These are phyloP conservation scores for Puccinia triticina DNA, from an alignment of 1,284 basidiomycete genomes.

Conservation along the genomic window DNA sequence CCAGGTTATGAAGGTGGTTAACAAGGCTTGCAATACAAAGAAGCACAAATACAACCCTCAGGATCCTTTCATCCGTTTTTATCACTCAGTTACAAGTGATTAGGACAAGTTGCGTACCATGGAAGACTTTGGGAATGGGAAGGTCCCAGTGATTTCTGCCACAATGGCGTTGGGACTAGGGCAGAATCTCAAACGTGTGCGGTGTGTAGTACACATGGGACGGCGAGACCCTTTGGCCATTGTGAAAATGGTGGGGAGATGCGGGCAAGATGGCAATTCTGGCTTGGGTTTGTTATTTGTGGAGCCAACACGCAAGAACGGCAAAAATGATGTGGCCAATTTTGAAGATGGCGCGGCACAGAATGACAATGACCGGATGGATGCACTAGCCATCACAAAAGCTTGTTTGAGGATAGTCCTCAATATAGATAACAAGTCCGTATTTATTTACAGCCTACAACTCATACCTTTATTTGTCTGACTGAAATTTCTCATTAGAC, in stretches of 20 bases:
- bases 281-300: background rate
- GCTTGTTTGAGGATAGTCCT: background rate
- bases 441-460: too few relatives aligned
- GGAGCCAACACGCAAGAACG: background rate
- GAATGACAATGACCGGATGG: background rate
- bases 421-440: background rate
- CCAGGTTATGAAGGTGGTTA: background rate
- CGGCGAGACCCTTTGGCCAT: background rate
- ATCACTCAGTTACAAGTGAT: background rate
- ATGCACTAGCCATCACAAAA: background rate
- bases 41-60: background rate
- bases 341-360: background rate
- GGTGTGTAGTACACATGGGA: conserved; percentile 2
- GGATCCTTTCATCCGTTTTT: background rate
- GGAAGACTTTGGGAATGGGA: background rate
- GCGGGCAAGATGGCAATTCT: background rate
- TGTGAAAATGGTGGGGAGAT: background rate
- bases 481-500: background rate
- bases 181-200: background rate
- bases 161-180: conserved; percentile 9
- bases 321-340: background rate
- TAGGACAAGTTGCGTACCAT: background rate
- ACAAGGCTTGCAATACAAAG: background rate
- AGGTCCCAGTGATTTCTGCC: background rate
- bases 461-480: too few relatives aligned